Evolutionary conservation across 805 yeast genomes (phyloP).

Genomic region (Yamadazyma paraphyllophila): DNA sequence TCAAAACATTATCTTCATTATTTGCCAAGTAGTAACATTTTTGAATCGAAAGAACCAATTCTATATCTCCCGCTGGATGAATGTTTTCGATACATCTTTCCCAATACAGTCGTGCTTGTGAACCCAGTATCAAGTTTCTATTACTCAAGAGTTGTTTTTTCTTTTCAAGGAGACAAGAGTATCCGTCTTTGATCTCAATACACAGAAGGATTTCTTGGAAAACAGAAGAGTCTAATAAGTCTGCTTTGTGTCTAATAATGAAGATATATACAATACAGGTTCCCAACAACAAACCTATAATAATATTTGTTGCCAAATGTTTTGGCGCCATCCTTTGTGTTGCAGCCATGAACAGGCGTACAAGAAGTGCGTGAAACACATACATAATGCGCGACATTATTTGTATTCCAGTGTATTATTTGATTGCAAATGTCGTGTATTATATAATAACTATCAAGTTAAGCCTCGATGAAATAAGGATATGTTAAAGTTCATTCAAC

Average conservation of each 20-base stretch:
- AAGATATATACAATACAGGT: not conserved
- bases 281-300: no score
- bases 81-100: slow-evolving; percentile 17
- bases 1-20: slow-evolving; percentile 10
- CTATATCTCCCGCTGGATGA: slow-evolving; percentile 17
- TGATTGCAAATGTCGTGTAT: no score
- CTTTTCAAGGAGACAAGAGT: slow-evolving; percentile 17
- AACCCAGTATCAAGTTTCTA: slow-evolving; percentile 3
- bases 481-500: no score
- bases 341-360: slow-evolving; percentile 2
- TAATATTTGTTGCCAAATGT: no score
- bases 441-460: no score
- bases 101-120: slow-evolving; percentile 4
- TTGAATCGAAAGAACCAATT: slow-evolving; percentile 22
- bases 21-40: slow-evolving; percentile 25
- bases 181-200: slow-evolving; percentile 19
- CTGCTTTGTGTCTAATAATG: no score
- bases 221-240: not conserved
- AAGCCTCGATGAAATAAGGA: no score
- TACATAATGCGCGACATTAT: not conserved
- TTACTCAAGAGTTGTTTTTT: not conserved
- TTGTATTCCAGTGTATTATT: no score
- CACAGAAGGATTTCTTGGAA: slow-evolving; percentile 15
- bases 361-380: no score
- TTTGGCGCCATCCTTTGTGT: not conserved